Conservation (phyloP, 2,329 filamentous ascomycete species). For the Claviceps cyperi region DNA sequence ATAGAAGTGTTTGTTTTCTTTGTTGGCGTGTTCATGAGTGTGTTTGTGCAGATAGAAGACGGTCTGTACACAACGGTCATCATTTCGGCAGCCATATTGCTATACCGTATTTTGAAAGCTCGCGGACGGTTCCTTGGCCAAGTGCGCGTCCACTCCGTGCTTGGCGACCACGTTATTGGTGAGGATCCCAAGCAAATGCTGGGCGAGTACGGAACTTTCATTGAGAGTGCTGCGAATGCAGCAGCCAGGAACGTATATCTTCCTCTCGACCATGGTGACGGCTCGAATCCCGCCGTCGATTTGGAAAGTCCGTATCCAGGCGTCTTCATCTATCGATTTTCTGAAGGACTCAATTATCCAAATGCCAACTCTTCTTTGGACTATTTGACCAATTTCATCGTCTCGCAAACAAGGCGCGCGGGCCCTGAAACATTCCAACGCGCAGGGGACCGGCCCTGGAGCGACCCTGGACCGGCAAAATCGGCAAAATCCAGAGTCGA, state of each 20-base stretch:
- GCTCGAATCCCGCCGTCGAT: slow-evolving; percentile 71
- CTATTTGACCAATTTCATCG: slow-evolving; percentile 55
- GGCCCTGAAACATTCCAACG: slow-evolving; percentile 50
- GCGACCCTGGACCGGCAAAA: slow-evolving; percentile 60
- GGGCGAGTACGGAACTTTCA: slow-evolving; percentile 44
- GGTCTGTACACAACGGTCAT: slow-evolving; percentile 81
- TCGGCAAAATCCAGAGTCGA: slow-evolving; percentile 27
- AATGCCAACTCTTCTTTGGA: slow-evolving; percentile 85
- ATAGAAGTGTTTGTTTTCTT: slow-evolving; percentile 89
- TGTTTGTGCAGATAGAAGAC: slow-evolving; percentile 80
- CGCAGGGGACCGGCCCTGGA: slow-evolving; percentile 79
- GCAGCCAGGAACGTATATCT: slow-evolving; percentile 67
- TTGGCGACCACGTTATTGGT: slow-evolving; percentile 59
- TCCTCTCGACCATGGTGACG: slow-evolving; percentile 75
- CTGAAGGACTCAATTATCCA: slow-evolving; percentile 91
- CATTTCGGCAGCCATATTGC: slow-evolving; percentile 60
- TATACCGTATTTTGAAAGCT: slow-evolving; percentile 74
- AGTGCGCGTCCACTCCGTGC: slow-evolving; percentile 56
- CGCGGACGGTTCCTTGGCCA: slow-evolving; percentile 68
- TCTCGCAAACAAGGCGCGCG: slow-evolving; percentile 59
- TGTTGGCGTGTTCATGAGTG: slow-evolving; percentile 73
- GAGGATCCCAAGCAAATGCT: slow-evolving; percentile 34
- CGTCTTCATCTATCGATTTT: slow-evolving; percentile 89
- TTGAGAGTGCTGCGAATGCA: slow-evolving; percentile 29
- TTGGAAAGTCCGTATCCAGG: slow-evolving; percentile 77